Conservation (phyloP, 345 rosid species). For the Eucalyptus marginata region DNA sequence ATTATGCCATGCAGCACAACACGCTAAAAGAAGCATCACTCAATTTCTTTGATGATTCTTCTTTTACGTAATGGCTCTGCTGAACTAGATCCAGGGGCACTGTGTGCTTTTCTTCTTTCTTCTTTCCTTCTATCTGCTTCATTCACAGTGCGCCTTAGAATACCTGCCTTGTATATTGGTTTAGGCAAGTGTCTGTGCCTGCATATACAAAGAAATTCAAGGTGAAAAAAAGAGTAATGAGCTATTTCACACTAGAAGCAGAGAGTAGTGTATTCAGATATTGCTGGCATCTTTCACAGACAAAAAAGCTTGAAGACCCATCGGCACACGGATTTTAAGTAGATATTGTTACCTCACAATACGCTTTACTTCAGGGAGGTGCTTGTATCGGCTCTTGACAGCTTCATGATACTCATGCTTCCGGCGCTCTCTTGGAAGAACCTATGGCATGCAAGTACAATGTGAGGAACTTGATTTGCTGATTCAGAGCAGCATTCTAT, state of each 20-base stretch:
- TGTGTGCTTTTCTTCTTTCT: constrained; percentile 78
- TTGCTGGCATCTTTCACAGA: background rate
- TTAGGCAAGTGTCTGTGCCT: constrained; percentile 93
- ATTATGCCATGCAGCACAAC: background rate
- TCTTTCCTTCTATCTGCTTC: constrained; percentile 74
- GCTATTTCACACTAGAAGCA: background rate
- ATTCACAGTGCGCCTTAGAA: constrained; percentile 23
- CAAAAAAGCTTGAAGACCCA: background rate
- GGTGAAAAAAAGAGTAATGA: background rate
- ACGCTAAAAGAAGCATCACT: constrained; percentile 12
- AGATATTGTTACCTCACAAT: constrained; percentile 48
- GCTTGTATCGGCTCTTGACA: constrained; percentile 78
- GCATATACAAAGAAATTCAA: constrained; percentile 6
- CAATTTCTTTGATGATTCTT: constrained; percentile 72
- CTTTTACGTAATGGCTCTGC: constrained; percentile 46
- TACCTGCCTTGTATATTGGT: constrained; percentile 64
- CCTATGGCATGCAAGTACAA: constrained; percentile 18
- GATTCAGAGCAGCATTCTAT: background rate
- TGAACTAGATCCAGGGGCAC: constrained; percentile 65
- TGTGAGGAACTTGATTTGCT: background rate
- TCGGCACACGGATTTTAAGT: background rate
- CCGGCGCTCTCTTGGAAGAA: constrained; percentile 80
- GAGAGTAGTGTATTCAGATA: background rate
- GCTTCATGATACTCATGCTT: constrained; percentile 79
- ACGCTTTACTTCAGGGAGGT: constrained; percentile 84